A percentile compares a stretch with the other conserved stretches of the same genome.
Evolutionary conservation across 2,329 filamentous ascomycete species (phyloP).

Genomic region (Ascochyta fabae): DNA sequence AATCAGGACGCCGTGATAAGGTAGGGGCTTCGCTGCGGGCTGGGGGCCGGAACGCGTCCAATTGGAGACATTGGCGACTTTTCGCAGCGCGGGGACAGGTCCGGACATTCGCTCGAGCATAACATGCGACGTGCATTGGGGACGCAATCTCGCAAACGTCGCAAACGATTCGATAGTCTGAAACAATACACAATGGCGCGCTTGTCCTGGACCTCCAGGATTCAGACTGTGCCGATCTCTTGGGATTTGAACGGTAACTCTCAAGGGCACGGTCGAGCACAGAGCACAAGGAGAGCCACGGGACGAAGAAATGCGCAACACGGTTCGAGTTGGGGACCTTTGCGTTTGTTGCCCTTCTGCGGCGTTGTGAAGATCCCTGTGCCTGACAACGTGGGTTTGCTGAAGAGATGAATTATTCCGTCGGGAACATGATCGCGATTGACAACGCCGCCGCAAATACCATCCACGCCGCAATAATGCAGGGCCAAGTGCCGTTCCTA

Average conservation of each 20-base stretch:
- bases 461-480: slow-evolving; percentile 1
- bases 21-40: slow-evolving; percentile 3
- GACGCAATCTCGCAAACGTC: slow-evolving; percentile 14
- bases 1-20: slow-evolving; percentile 15
- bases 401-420: not conserved
- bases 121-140: slow-evolving; percentile 7
- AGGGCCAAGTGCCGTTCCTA: not conserved
- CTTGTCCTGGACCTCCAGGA: slow-evolving; percentile 1
- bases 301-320: slow-evolving; percentile 8
- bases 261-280: slow-evolving; percentile 6
- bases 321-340: slow-evolving; percentile 5
- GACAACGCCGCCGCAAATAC: slow-evolving; percentile 3
- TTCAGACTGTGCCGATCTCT: slow-evolving; percentile 8
- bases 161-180: slow-evolving; percentile 4
- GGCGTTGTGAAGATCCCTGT: slow-evolving; percentile 2
- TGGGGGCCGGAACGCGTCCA: slow-evolving; percentile 16
- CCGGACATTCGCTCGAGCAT: slow-evolving; percentile 13
- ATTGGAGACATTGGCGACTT: slow-evolving; percentile 20
- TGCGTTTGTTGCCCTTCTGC: slow-evolving; percentile 7
- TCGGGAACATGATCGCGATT: slow-evolving; percentile 5
- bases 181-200: not conserved
- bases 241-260: not conserved
- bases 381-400: not conserved
- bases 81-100: slow-evolving; percentile 3
- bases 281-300: slow-evolving; percentile 1